Conservation (phyloP, 2,329 filamentous ascomycete species). For the Albifimbria verrucaria region DNA sequence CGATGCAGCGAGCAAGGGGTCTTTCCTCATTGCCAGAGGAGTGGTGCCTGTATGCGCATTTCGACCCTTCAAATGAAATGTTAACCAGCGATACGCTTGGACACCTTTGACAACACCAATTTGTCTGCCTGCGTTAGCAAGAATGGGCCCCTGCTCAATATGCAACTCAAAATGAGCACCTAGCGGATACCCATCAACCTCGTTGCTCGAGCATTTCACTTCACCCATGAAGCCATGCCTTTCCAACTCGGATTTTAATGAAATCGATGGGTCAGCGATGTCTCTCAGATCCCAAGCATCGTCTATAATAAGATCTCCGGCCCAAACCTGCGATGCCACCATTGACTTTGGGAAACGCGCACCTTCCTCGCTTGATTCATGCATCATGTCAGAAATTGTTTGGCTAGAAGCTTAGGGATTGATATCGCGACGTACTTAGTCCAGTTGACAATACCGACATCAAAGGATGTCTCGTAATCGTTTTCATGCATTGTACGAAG, state of each 20-base stretch:
- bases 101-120: constrained; percentile 30
- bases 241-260: constrained; percentile 49
- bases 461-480: constrained; percentile 64
- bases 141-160: constrained; percentile 76
- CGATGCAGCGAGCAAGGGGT: constrained; percentile 29
- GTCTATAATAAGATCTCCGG: constrained; percentile 61
- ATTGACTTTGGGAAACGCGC: constrained; percentile 76
- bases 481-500: constrained; percentile 63
- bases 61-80: constrained; percentile 23
- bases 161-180: constrained; percentile 79
- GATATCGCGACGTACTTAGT: constrained; percentile 45
- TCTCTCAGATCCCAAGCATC: constrained; percentile 63
- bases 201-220: constrained; percentile 16
- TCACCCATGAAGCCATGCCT: constrained; percentile 67
- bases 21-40: constrained; percentile 27
- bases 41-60: constrained; percentile 28
- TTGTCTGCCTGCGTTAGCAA: constrained; percentile 44
- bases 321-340: constrained; percentile 76
- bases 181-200: constrained; percentile 48
- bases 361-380: constrained; percentile 65
- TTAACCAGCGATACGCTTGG: constrained; percentile 30
- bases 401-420: background rate
- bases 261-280: constrained; percentile 28
- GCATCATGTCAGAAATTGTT: background rate
- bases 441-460: constrained; percentile 74